These are phyloP conservation scores for Byssochlamys sp. DNA, from an alignment of 2,329 filamentous ascomycete genomes.

Conservation along the genomic window DNA sequence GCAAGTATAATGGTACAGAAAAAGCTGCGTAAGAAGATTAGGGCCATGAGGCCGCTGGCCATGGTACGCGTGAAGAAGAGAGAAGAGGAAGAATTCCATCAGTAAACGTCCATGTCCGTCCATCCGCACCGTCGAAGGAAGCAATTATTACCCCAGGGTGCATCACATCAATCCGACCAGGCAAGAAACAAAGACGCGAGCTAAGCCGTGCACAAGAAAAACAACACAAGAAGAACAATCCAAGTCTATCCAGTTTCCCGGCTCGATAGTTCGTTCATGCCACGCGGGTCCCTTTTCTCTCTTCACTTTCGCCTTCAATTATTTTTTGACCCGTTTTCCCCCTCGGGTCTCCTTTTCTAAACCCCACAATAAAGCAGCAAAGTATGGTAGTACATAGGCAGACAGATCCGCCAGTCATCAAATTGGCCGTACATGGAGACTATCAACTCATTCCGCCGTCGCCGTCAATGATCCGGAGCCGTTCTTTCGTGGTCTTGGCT, in stretches of 20 bases:
- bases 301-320: background rate
- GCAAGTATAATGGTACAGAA: background rate
- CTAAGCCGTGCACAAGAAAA: background rate
- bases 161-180: background rate
- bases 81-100: background rate
- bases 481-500: constrained; percentile 49
- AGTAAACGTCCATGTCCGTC: background rate
- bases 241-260: background rate
- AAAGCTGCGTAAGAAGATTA: background rate
- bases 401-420: background rate
- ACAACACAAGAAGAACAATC: background rate
- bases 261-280: background rate
- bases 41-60: background rate
- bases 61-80: background rate
- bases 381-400: constrained; percentile 1
- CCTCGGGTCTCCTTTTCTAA: background rate
- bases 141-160: background rate
- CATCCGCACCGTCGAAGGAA: background rate
- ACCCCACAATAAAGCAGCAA: background rate
- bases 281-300: background rate
- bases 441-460: constrained; percentile 25
- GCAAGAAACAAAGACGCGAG: background rate
- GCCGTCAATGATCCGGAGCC: constrained; percentile 36
- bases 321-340: background rate
- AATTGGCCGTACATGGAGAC: background rate